phyloP scores from a whole-genome alignment of 192 early-diverging fungal genomes.

The Coemansia javaensis region DNA sequence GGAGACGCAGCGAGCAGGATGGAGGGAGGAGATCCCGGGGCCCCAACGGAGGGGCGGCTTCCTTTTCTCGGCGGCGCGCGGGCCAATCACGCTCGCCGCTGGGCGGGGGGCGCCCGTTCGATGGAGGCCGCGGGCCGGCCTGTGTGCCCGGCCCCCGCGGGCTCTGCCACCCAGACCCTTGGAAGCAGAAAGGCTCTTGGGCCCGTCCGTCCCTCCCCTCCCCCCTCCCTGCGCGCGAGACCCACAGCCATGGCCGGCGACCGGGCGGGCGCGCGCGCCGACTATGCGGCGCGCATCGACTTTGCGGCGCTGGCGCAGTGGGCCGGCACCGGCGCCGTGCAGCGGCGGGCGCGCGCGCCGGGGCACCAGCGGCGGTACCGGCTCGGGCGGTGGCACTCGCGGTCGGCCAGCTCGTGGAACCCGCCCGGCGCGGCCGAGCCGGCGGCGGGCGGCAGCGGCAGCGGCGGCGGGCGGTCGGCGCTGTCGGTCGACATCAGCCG shows the following conservation, averaged over 20 bases:
- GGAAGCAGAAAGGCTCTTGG: too few species aligned
- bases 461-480: slow-evolving; percentile 11
- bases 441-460: not conserved
- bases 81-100: too few species aligned
- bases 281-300: slow-evolving; percentile 12
- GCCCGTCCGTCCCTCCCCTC: too few species aligned
- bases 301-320: slow-evolving; percentile 35
- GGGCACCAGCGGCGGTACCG: slow-evolving; percentile 36
- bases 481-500: slow-evolving; percentile 38
- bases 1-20: too few species aligned
- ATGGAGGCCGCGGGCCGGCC: too few species aligned
- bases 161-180: too few species aligned
- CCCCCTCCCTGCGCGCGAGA: too few species aligned
- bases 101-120: too few species aligned
- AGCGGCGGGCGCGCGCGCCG: not conserved
- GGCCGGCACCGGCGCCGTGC: slow-evolving; percentile 33
- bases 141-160: too few species aligned
- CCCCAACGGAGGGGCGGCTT: too few species aligned
- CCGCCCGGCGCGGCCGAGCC: slow-evolving; percentile 12
- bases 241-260: not conserved
- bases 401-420: slow-evolving; percentile 47
- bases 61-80: too few species aligned
- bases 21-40: too few species aligned
- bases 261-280: not conserved
- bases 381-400: slow-evolving; percentile 43